Conservation (phyloP, 495 filamentous ascomycete genomes). For the Penicillium lagena region DNA sequence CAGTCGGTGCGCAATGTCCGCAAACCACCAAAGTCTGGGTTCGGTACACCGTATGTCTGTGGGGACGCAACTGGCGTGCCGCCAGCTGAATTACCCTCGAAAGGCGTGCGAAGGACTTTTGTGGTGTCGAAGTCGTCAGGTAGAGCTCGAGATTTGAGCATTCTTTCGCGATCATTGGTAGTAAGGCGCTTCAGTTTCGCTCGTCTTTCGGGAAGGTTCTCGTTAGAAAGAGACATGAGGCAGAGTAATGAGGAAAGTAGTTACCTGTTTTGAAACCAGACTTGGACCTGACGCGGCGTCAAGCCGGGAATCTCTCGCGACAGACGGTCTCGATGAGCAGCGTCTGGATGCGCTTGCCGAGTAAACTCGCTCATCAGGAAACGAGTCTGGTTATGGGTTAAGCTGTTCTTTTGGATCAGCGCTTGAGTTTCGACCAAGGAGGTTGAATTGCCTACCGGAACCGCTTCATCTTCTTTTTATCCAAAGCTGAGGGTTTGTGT, state of each 20-base stretch:
- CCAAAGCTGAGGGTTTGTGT: conserved; percentile 32
- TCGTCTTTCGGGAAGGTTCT: conserved; percentile 46
- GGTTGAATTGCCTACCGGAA: conserved; percentile 59
- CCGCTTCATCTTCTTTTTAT: conserved; percentile 92
- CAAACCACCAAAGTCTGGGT: conserved; percentile 11
- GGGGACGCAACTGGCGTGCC: conserved; percentile 29
- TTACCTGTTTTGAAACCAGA: conserved; percentile 98
- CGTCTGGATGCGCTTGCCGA: conserved; percentile 91
- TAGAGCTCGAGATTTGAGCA: conserved; percentile 87
- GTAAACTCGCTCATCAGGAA: conserved; percentile 98
- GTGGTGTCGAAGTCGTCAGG: conserved; percentile 91
- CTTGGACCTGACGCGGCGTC: conserved; percentile 91
- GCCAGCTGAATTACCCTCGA: conserved; percentile 26
- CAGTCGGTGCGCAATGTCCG: conserved; percentile 34
- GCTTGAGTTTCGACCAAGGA: no score
- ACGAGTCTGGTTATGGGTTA: conserved; percentile 94
- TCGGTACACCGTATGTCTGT: conserved; percentile 11
- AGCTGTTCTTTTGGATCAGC: conserved; percentile 37
- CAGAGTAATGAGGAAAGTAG: conserved; percentile 14
- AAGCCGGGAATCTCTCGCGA: conserved; percentile 90
- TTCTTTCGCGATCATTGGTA: conserved; percentile 86
- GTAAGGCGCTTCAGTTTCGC: conserved; percentile 94
- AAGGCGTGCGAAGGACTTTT: conserved; percentile 79
- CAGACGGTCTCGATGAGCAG: conserved; percentile 82
- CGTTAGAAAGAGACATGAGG: conserved; percentile 16